A percentile compares a stretch with the other conserved stretches of the same genome.
phyloP scores from a whole-genome alignment of 176 grass and related monocot species.

The Luzula sylvatica region DNA sequence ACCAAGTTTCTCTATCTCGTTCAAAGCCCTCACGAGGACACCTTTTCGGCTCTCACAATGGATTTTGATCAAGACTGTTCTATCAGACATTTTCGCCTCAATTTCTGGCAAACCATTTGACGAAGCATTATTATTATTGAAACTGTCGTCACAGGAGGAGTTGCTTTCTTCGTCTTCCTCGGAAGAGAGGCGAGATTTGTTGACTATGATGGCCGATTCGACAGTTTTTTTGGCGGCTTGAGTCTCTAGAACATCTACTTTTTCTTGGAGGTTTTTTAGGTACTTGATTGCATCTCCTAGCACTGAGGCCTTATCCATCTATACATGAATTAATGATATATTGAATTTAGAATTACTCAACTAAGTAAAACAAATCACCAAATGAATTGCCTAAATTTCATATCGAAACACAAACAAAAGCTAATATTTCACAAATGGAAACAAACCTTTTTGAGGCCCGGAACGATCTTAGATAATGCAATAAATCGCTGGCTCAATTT shows the following conservation, averaged over 20 bases:
- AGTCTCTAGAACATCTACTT: constrained; percentile 55
- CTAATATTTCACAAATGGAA: not conserved
- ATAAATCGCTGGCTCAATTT: constrained; percentile 99
- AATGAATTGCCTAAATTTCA: not conserved
- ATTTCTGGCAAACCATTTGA: constrained; percentile 55
- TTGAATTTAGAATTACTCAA: not conserved
- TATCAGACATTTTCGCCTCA: constrained; percentile 63
- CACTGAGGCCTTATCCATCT: constrained; percentile 99
- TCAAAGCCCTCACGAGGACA: constrained; percentile 43
- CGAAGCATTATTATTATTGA: constrained; percentile 24
- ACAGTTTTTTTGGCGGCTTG: constrained; percentile 48
- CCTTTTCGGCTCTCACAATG: constrained; percentile 89
- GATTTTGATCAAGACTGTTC: constrained; percentile 63
- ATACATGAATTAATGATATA: not conserved
- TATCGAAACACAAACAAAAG: not conserved
- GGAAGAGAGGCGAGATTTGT: constrained; percentile 54
- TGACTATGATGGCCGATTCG: constrained; percentile 70
- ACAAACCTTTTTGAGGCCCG: constrained; percentile 80
- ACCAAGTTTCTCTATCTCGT: constrained; percentile 50
- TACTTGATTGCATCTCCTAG: constrained; percentile 99
- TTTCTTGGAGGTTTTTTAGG: constrained; percentile 79
- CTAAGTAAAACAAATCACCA: not conserved
- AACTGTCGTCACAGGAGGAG: constrained; percentile 46
- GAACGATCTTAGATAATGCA: constrained; percentile 81
- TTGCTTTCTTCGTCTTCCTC: constrained; percentile 61